A percentile compares a stretch with the other conserved stretches of the same genome.
These are phyloP conservation scores for Talaromyces borbonicus DNA, from an alignment of 495 filamentous ascomycete genomes.

Conservation along the genomic window DNA sequence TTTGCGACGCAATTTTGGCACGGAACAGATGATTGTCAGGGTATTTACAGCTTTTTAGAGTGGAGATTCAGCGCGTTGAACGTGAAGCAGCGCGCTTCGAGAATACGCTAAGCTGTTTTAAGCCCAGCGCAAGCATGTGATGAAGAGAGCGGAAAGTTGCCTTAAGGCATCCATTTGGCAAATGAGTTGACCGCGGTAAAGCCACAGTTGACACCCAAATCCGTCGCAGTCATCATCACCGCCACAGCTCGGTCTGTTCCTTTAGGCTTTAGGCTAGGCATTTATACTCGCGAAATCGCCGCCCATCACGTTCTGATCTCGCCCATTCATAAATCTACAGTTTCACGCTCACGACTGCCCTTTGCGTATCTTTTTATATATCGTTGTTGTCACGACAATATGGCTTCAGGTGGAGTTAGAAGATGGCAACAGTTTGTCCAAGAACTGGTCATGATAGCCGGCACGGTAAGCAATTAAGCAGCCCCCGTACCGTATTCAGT, in stretches of 20 bases:
- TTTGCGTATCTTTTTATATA: neutral
- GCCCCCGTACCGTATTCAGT: too few species aligned
- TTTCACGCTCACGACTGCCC: neutral
- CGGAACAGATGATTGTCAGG: neutral
- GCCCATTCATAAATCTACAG: neutral
- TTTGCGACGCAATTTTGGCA: neutral
- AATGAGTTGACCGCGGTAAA: constrained; percentile 5
- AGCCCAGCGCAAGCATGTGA: constrained; percentile 7
- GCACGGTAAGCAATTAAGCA: constrained; percentile 50
- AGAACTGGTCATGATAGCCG: constrained; percentile 46
- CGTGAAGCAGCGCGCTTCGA: neutral
- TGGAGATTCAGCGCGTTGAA: neutral
- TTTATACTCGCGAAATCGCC: neutral
- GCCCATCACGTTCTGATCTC: constrained; percentile 5
- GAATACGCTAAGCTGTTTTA: neutral
- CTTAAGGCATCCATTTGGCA: too few species aligned
- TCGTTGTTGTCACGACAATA: too few species aligned
- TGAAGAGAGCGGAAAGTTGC: too few species aligned
- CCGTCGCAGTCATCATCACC: constrained; percentile 1
- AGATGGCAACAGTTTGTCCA: constrained; percentile 47
- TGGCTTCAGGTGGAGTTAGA: constrained; percentile 40
- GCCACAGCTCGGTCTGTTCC: constrained; percentile 1
- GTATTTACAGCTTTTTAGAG: neutral
- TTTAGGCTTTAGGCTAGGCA: too few species aligned
- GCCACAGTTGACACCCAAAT: constrained; percentile 4